A percentile compares a stretch with the other conserved stretches of the same genome.
These are phyloP conservation scores for Aspergillus luchuensis DNA, from an alignment of 2,329 filamentous ascomycete species.

Conservation along the genomic window DNA sequence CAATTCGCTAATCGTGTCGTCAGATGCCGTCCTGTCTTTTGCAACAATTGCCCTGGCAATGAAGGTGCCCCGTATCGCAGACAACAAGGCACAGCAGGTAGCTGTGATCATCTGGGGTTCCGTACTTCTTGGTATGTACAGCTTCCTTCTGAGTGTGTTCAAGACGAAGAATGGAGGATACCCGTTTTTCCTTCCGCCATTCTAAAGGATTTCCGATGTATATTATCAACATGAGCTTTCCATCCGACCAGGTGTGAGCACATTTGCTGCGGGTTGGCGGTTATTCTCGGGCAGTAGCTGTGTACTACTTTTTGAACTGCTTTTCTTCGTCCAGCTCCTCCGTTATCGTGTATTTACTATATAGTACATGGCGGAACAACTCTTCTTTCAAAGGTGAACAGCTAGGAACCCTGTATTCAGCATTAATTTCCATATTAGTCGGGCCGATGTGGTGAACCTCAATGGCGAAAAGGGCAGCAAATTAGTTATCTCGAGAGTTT, in stretches of 20 bases:
- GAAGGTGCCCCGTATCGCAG: slow-evolving; percentile 86
- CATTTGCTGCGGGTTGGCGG: neutral
- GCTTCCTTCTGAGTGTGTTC: slow-evolving; percentile 92
- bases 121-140: slow-evolving; percentile 81
- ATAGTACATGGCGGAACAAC: neutral
- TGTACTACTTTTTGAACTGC: neutral
- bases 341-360: neutral
- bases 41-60: slow-evolving; percentile 86
- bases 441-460: no score
- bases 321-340: neutral
- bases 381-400: neutral
- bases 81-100: slow-evolving; percentile 75
- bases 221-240: neutral
- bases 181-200: slow-evolving; percentile 90
- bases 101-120: slow-evolving; percentile 78
- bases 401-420: neutral
- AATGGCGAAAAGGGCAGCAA: no score
- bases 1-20: slow-evolving; percentile 18
- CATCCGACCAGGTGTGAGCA: neutral
- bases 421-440: no score
- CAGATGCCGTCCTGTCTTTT: slow-evolving; percentile 81
- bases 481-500: no score
- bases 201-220: slow-evolving; percentile 49
- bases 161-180: slow-evolving; percentile 93
- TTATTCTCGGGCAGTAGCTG: neutral